A percentile compares a stretch with the other conserved stretches of the same genome.
phyloP scores from a whole-genome alignment of 768 basidiomycete species.

The Filobasidium wieringae region DNA sequence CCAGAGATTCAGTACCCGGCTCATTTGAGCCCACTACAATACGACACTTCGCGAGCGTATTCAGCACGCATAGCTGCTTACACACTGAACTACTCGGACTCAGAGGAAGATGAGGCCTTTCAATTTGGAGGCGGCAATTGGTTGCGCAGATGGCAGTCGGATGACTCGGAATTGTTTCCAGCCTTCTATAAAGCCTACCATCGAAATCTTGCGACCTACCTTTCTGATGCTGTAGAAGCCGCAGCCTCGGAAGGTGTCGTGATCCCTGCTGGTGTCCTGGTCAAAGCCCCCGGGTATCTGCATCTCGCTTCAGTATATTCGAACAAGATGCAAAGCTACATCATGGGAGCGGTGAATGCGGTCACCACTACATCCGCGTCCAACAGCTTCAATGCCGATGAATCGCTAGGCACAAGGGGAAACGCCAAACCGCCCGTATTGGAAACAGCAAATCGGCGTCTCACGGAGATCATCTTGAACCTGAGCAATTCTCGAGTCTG shows the following conservation, averaged over 20 bases:
- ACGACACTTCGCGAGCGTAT: slow-evolving; percentile 32
- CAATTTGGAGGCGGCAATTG: slow-evolving; percentile 38
- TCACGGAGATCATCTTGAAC: slow-evolving; percentile 41
- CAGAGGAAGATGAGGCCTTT: slow-evolving; percentile 32
- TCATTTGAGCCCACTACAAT: slow-evolving; percentile 35
- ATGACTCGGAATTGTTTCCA: slow-evolving; percentile 44
- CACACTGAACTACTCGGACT: slow-evolving; percentile 22
- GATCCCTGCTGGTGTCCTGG: slow-evolving; percentile 26
- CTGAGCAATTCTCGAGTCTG: slow-evolving; percentile 29
- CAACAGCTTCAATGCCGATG: slow-evolving; percentile 38
- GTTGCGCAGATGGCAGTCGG: slow-evolving; percentile 44
- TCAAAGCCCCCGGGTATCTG: slow-evolving; percentile 41
- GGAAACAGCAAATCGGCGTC: slow-evolving; percentile 42
- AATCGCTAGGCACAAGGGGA: slow-evolving; percentile 40
- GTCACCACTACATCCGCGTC: slow-evolving; percentile 40
- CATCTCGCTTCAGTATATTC: slow-evolving; percentile 42
- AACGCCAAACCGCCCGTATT: slow-evolving; percentile 43
- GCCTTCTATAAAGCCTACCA: slow-evolving; percentile 44
- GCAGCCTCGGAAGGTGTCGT: slow-evolving; percentile 23
- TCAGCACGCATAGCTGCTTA: slow-evolving; percentile 21
- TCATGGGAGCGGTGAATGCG: slow-evolving; percentile 43
- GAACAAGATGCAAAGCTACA: slow-evolving; percentile 42
- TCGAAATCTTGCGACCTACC: slow-evolving; percentile 39
- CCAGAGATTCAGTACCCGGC: slow-evolving; percentile 27
- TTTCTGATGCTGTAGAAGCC: slow-evolving; percentile 26